These are phyloP conservation scores for Pseudophaeomoniella oleicola DNA, from an alignment of 2,329 filamentous ascomycete genomes.

Conservation along the genomic window DNA sequence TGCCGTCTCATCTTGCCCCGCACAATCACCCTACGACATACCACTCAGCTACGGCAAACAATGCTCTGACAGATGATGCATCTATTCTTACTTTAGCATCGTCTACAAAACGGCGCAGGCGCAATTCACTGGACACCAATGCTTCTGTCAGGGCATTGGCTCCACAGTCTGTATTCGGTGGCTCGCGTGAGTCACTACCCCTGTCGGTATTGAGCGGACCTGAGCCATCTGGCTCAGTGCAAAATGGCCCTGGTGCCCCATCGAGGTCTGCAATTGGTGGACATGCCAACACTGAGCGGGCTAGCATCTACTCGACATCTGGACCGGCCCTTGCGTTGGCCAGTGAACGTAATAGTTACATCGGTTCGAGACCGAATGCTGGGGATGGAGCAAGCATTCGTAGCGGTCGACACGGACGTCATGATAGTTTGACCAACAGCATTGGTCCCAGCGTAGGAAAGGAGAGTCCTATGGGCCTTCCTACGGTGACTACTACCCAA, in stretches of 20 bases:
- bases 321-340: conserved; percentile 51
- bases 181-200: conserved; percentile 48
- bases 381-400: conserved; percentile 64
- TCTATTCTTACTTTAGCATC: conserved; percentile 52
- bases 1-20: conserved; percentile 42
- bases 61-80: conserved; percentile 49
- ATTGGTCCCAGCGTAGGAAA: conserved; percentile 39
- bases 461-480: conserved; percentile 48
- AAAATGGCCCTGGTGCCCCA: conserved; percentile 22
- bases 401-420: conserved; percentile 67
- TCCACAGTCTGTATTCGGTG: conserved; percentile 49
- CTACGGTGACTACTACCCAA: conserved; percentile 19
- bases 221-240: conserved; percentile 26
- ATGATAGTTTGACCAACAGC: conserved; percentile 70
- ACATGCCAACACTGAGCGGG: conserved; percentile 42
- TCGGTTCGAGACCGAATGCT: conserved; percentile 44
- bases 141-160: conserved; percentile 51
- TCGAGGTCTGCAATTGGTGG: conserved; percentile 38
- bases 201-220: conserved; percentile 46
- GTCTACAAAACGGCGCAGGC: conserved; percentile 46
- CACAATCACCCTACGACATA: conserved; percentile 42
- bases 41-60: conserved; percentile 46
- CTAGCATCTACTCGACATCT: conserved; percentile 61
- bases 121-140: conserved; percentile 51
- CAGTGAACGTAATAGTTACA: conserved; percentile 70